Evolutionary conservation across 1,284 basidiomycete species (phyloP).

Genomic region (Rhodofomes roseus): DNA sequence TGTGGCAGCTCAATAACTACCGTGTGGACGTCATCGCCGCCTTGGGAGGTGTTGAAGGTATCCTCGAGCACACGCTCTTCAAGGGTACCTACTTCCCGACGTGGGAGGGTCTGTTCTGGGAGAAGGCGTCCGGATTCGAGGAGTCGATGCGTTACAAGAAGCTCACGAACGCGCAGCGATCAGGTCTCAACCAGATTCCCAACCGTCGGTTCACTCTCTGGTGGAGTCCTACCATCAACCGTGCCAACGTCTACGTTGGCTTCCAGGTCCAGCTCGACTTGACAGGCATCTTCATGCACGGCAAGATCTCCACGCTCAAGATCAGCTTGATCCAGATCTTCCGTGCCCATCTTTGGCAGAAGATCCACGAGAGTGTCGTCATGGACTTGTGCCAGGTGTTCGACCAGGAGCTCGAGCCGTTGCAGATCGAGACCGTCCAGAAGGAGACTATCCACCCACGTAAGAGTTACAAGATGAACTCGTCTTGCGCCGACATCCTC

Average conservation of each 20-base stretch:
- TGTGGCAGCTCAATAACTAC: constrained; percentile 98
- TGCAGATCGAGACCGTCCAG: constrained; percentile 99
- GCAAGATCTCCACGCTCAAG: constrained; percentile 97
- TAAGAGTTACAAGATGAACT: constrained; percentile 99
- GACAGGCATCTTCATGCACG: constrained; percentile 95
- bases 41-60: constrained; percentile 95
- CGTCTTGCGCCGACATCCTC: constrained; percentile 93
- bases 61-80: constrained; percentile 96
- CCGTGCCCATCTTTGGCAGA: constrained; percentile 99
- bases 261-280: constrained; percentile 99
- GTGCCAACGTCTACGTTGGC: constrained; percentile 98
- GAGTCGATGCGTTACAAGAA: constrained; percentile 99
- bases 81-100: constrained; percentile 96
- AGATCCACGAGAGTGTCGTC: constrained; percentile 89
- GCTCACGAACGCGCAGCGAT: constrained; percentile 92
- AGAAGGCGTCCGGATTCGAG: constrained; percentile 92
- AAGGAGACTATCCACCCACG: constrained; percentile 99
- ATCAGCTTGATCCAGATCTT: constrained; percentile 99
- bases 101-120: constrained; percentile 95
- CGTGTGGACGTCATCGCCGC: constrained; percentile 99
- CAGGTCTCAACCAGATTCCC: constrained; percentile 96
- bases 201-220: constrained; percentile 99
- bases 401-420: constrained; percentile 96
- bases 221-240: constrained; percentile 99
- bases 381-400: constrained; percentile 99